phyloP scores from a whole-genome alignment of 2,329 filamentous ascomycete species.

The Clonostachys rhizophaga region DNA sequence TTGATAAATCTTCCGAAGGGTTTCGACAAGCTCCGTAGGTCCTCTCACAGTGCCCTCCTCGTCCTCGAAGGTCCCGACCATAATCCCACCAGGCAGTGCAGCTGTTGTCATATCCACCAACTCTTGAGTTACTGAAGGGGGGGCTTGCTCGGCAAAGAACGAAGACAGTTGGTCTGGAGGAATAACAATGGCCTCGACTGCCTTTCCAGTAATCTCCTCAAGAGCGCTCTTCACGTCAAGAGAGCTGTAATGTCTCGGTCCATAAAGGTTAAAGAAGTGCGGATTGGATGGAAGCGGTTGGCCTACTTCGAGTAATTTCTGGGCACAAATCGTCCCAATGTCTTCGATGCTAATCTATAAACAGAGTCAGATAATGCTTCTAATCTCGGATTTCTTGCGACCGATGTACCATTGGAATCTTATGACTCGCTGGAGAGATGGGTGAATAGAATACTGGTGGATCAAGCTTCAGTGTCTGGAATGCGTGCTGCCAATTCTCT shows the following conservation, averaged over 20 bases:
- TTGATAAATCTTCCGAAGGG: no score
- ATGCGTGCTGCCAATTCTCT: conserved; percentile 11
- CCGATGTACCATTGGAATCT: conserved; percentile 15
- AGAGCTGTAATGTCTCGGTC: conserved; percentile 17
- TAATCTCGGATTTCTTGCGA: not conserved
- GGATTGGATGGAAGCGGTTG: conserved; percentile 4
- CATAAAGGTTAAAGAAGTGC: conserved; percentile 16
- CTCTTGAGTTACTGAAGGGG: no score
- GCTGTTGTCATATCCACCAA: no score
- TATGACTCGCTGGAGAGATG: conserved; percentile 15
- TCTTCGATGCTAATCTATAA: conserved; percentile 21
- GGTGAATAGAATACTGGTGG: conserved; percentile 14
- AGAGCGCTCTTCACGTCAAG: conserved; percentile 17
- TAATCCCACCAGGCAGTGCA: no score
- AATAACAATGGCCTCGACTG: conserved; percentile 12
- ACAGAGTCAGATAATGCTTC: no score
- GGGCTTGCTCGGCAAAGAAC: conserved; percentile 10
- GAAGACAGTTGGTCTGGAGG: conserved; percentile 11
- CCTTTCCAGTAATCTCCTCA: conserved; percentile 16
- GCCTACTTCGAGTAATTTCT: conserved; percentile 7
- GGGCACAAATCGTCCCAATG: conserved; percentile 16
- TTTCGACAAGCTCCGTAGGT: no score
- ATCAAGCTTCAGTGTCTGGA: conserved; percentile 11
- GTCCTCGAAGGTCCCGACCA: no score
- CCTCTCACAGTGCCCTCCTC: no score